These are phyloP conservation scores for Tetrahymena elliotti DNA, from an alignment of 73 alveolate genomes.

Conservation along the genomic window DNA sequence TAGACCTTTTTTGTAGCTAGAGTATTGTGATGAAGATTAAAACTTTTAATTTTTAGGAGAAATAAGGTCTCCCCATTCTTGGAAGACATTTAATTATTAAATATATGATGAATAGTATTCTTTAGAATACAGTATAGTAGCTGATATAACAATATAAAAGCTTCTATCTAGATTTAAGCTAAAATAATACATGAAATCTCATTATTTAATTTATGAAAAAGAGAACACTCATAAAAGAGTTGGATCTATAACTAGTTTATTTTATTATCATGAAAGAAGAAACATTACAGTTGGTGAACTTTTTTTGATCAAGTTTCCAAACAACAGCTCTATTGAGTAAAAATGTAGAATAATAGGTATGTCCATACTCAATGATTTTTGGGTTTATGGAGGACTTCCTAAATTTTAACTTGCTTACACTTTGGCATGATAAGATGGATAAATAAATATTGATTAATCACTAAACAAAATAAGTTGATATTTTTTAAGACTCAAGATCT, in stretches of 20 bases:
- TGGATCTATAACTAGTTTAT: neutral
- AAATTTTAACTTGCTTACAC: neutral
- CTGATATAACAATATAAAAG: neutral
- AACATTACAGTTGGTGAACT: neutral
- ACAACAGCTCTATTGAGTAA: neutral
- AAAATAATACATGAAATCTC: neutral
- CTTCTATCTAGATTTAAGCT: neutral
- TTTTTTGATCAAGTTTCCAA: neutral
- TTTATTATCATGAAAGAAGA: neutral
- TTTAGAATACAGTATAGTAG: neutral
- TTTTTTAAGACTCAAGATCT: neutral
- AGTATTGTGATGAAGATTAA: neutral
- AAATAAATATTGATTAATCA: neutral
- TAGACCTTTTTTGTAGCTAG: neutral
- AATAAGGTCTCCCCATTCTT: neutral
- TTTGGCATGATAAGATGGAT: neutral
- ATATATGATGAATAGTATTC: neutral
- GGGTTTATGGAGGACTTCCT: neutral
- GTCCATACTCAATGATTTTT: neutral
- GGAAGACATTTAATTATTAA: neutral
- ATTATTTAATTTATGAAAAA: neutral
- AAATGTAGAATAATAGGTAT: neutral
- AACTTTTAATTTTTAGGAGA: neutral
- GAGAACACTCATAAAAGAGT: neutral
- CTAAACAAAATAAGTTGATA: neutral